These are phyloP conservation scores for Prosopis cineraria DNA, from an alignment of 306 rosid genomes.

Conservation along the genomic window DNA sequence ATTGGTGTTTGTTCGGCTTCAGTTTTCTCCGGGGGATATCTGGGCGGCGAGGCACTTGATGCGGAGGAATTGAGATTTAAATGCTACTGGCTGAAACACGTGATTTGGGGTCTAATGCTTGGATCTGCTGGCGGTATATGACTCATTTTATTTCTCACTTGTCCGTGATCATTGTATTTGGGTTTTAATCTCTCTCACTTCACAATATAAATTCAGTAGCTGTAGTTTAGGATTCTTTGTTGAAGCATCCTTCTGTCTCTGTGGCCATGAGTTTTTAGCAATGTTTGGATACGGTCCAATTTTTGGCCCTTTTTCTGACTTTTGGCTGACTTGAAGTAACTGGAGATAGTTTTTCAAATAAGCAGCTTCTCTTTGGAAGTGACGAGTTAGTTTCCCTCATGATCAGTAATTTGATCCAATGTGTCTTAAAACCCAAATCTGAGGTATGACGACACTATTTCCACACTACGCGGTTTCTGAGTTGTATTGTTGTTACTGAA, in stretches of 20 bases:
- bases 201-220: background rate
- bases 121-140: constrained; percentile 83
- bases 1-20: constrained; percentile 15
- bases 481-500: constrained; percentile 6
- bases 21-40: constrained; percentile 9
- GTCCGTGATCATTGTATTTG: constrained; percentile 2
- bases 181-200: background rate
- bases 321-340: constrained; percentile 34
- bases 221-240: constrained; percentile 11
- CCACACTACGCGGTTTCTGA: constrained; percentile 9
- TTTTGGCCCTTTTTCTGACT: background rate
- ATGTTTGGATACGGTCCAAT: background rate
- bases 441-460: constrained; percentile 4
- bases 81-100: constrained; percentile 37
- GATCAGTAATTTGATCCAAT: constrained; percentile 30
- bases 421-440: constrained; percentile 22
- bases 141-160: background rate
- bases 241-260: constrained; percentile 21
- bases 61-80: constrained; percentile 54
- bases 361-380: constrained; percentile 5
- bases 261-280: background rate
- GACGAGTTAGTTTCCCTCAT: background rate
- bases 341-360: constrained; percentile 30
- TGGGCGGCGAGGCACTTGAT: constrained; percentile 11
- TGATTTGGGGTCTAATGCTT: constrained; percentile 52